Base-by-base conservation (phyloP, 495 filamentous ascomycete genomes). In the Aspergillus diversus region DNA sequence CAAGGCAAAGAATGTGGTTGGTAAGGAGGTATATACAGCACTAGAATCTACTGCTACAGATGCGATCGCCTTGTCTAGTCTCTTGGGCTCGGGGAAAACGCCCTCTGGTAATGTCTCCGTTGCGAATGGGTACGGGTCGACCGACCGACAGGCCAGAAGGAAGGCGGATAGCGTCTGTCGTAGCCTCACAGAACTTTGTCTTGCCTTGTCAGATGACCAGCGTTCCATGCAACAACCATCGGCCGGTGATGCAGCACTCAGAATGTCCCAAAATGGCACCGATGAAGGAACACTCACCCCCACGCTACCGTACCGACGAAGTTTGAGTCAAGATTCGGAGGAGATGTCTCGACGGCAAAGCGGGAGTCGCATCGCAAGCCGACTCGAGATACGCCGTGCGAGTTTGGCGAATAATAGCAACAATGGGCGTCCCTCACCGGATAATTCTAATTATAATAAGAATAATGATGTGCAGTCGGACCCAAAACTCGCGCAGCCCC, bases 141-240 rank as follows among this genome's bases (percentile, higher is more conserved):
- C 89, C 9, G 92, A 98, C 68, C 84, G 94, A 53, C 90, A 93
- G 66, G 82, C 97, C 33, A 86, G 91, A 43, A 86, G 94, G 59
- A 98, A 97, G 72, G 91, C 91, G 33, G 95, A 98, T 71, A 93
- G 89, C 69, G 84, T 98, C 73, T 98, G 96, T 75, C 86, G 95
- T 52, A 93, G 90, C 66, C 76, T 99, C 60, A 98, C 95, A 2
- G 95, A 99, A 69, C 81, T 99, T 27, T 97, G 92, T 70, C 83
- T 99, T 43, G 92, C 92, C 15, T 77, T 99, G 48, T 89, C 90
- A n/a, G 79, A 80, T 43, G 75, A 77, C 55, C 73, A 77, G 32
- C 63, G 75, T 17, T 69, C 66, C 33, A 69, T 54, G 33, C 66
- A 71, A 33, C 76, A 72, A 43, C 63, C 72, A 7, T 66, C 69